Evolutionary conservation across 345 rosid genomes (phyloP), one percentile per base, ranked within the genome.

Genomic region (Rhizophora apiculata): DNA sequence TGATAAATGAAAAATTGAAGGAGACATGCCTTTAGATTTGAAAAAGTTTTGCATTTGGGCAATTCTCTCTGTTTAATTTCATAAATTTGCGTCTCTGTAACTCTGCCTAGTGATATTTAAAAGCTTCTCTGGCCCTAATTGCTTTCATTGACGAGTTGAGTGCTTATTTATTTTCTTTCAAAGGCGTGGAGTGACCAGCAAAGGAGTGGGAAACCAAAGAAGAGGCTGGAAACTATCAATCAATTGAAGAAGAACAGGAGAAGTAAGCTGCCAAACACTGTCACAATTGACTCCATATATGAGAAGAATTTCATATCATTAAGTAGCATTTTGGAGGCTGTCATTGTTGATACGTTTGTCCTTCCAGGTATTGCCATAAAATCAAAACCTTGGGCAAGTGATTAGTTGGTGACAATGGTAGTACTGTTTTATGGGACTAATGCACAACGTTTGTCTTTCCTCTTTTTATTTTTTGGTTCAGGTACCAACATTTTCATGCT

Each of bases 401-500:
- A 31, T 54, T 19, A 36, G 16, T 70, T 36, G 16, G 52, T 22
- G 26, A n/a, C 32, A 48, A 48, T 61, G 61, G 18, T 31, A 29
- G 30, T 39, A 59, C 24, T 15, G 13, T 58, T 22, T 49, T 18
- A 22, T 24, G 37, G 32, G 30, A 62, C 71, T 21, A 20, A 43
- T 8, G 8, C 63, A 63, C 56, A 24, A 8, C 37, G 8, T 37
- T 31, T 52, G 8, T 37, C 22, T 61, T 16, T 16, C 6, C 24
- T 64, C 13, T 13, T 15, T 21, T 2, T 59, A 13, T 1, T 57
- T 68, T 61, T 62, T 62, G 22, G 65, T 76, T 76, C 49, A 95
- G 99, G 92, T 74, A 95, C 98, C 24, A 86, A 95, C 46, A 88
- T 95, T 72, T 87, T 85, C 78, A 89, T 95, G 94, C 93, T 95